Conservation (phyloP, 352 stramenopile species). For the Globisporangium uncinulatum region DNA sequence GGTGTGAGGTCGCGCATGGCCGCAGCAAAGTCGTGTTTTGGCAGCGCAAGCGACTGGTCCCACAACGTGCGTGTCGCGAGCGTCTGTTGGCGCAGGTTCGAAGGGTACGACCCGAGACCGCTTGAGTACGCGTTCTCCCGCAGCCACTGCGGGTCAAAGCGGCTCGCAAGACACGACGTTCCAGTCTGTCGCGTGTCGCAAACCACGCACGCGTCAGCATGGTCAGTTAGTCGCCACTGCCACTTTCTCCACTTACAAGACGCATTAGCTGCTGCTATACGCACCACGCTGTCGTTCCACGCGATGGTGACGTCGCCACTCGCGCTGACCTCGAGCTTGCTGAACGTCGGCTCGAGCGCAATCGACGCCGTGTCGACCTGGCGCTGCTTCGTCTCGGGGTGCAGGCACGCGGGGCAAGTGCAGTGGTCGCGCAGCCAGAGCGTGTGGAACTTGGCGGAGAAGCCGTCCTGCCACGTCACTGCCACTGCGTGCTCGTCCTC, state of each 20-base stretch:
- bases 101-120: constrained; percentile 36
- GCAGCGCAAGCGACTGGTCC: constrained; percentile 38
- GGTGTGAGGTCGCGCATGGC: constrained; percentile 51
- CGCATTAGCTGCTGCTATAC: constrained; percentile 3
- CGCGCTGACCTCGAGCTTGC: constrained; percentile 28
- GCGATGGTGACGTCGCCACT: constrained; percentile 38
- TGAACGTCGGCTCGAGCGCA: constrained; percentile 36
- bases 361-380: constrained; percentile 81
- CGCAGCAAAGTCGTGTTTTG: constrained; percentile 34
- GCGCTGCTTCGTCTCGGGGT: constrained; percentile 68
- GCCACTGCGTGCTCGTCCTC: constrained; percentile 38
- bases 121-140: constrained; percentile 64
- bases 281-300: constrained; percentile 51
- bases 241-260: too few species aligned
- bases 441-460: constrained; percentile 77
- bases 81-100: constrained; percentile 50
- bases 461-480: constrained; percentile 74
- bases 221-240: neutral
- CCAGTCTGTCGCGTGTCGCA: constrained; percentile 24
- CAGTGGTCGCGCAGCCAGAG: constrained; percentile 85
- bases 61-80: constrained; percentile 49
- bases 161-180: constrained; percentile 46
- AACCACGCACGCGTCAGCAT: neutral
- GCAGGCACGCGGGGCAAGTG: constrained; percentile 52
- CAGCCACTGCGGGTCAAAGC: constrained; percentile 70